These are phyloP conservation scores for Aspergillus sp. DNA, from an alignment of 2,329 filamentous ascomycete genomes.

Conservation along the genomic window DNA sequence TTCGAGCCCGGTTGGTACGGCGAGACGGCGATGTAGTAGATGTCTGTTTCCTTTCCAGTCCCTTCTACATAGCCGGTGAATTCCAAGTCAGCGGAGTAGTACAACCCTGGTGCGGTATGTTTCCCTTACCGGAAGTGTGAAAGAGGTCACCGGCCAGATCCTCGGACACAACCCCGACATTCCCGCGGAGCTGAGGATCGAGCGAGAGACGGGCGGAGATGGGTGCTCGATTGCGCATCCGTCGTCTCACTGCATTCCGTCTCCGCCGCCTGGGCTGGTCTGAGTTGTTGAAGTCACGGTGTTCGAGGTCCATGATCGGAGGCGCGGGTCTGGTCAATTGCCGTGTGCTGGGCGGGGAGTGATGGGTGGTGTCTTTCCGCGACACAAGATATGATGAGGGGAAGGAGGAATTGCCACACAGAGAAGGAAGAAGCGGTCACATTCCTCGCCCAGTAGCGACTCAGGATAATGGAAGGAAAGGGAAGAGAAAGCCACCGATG, in stretches of 20 bases:
- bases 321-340: constrained; percentile 20
- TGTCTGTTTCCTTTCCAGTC: constrained; percentile 31
- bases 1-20: constrained; percentile 46
- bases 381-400: not conserved
- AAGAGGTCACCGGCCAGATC: constrained; percentile 81
- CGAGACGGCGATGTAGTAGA: constrained; percentile 49
- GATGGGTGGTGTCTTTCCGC: not conserved
- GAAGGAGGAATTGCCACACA: constrained; percentile 6
- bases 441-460: not conserved
- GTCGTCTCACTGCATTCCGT: constrained; percentile 48
- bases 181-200: constrained; percentile 80
- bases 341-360: constrained; percentile 21
- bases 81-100: not conserved
- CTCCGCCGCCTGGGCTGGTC: constrained; percentile 55
- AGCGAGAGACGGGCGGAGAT: constrained; percentile 79
- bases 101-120: not conserved
- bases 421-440: not conserved
- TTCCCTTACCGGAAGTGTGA: constrained; percentile 57
- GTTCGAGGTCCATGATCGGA: constrained; percentile 47
- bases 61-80: constrained; percentile 10
- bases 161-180: constrained; percentile 81
- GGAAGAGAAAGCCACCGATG: not conserved
- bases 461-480: constrained; percentile 1
- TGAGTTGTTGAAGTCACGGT: constrained; percentile 36
- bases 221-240: constrained; percentile 65